phyloP scores from a whole-genome alignment of 164 flowering plant species.

The Chimonanthus salicifolius region DNA sequence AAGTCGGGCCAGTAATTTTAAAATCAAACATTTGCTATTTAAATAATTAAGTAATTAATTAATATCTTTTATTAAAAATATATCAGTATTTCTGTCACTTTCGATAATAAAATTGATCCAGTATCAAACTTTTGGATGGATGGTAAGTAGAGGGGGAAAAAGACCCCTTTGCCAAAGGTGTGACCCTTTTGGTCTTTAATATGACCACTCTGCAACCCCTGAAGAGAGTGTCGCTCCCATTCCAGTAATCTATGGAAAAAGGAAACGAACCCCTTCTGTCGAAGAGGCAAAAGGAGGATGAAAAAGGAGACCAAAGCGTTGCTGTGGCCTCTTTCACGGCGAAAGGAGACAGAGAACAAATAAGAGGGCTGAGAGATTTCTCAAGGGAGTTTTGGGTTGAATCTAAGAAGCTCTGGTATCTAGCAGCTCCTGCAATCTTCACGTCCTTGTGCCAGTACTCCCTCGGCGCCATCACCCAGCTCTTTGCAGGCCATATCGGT shows the following conservation, averaged over 20 bases:
- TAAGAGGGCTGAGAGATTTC: slow-evolving; percentile 7
- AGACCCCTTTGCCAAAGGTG: no score
- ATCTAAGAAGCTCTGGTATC: slow-evolving; percentile 19
- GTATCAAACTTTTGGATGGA: no score
- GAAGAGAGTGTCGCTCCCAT: no score
- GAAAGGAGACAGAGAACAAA: slow-evolving; percentile 13
- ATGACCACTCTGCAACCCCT: no score
- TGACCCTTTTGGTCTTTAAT: no score
- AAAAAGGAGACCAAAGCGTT: background rate
- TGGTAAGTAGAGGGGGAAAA: no score
- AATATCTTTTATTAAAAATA: no score
- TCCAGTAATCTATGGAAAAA: background rate
- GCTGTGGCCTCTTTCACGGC: background rate
- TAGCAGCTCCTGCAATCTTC: slow-evolving; percentile 22
- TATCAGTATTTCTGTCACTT: no score
- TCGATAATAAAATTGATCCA: no score
- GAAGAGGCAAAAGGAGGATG: background rate
- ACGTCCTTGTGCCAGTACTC: slow-evolving; percentile 18
- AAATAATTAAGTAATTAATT: no score
- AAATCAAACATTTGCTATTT: no score
- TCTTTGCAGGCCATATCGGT: slow-evolving; percentile 19
- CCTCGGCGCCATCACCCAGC: slow-evolving; percentile 22
- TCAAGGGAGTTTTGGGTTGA: slow-evolving; percentile 10
- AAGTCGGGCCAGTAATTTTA: no score
- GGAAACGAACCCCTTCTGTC: background rate